These are phyloP conservation scores for Tephrocybe sp. DNA, from an alignment of 768 basidiomycete genomes.

Conservation along the genomic window DNA sequence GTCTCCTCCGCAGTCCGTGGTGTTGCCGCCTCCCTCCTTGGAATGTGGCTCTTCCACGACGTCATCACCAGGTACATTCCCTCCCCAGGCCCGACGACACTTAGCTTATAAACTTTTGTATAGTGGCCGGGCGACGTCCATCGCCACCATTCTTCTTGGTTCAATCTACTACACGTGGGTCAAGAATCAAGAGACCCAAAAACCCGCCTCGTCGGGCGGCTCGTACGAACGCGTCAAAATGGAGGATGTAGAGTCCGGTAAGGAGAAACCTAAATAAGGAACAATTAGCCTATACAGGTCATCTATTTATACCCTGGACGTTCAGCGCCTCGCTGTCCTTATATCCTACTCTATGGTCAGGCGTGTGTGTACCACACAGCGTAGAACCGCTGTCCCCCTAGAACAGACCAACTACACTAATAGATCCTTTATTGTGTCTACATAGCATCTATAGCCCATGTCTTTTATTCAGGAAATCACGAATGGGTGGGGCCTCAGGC, in stretches of 20 bases:
- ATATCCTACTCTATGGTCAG: conserved; percentile 7
- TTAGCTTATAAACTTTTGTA: background rate
- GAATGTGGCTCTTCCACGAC: conserved; percentile 79
- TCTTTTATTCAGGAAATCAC: too few relatives aligned
- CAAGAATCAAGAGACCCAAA: conserved; percentile 69
- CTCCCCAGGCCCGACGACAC: background rate
- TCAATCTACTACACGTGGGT: conserved; percentile 89
- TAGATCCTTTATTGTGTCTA: background rate
- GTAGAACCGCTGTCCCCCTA: background rate
- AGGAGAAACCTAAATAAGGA: conserved; percentile 21
- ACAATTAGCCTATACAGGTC: background rate
- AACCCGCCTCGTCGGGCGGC: conserved; percentile 22
- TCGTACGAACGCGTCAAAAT: conserved; percentile 64
- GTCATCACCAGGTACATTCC: conserved; percentile 70
- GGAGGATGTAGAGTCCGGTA: conserved; percentile 64
- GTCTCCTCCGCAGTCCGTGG: conserved; percentile 93
- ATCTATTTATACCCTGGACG: conserved; percentile 10
- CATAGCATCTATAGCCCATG: too few relatives aligned
- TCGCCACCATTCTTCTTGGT: conserved; percentile 77
- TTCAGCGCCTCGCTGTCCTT: background rate
- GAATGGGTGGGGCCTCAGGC: too few relatives aligned
- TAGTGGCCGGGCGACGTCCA: conserved; percentile 82
- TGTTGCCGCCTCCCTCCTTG: conserved; percentile 86
- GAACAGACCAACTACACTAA: conserved; percentile 3
- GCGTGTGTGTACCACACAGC: background rate